phyloP scores from a whole-genome alignment of 306 rosid genomes.

The Morella rubra region DNA sequence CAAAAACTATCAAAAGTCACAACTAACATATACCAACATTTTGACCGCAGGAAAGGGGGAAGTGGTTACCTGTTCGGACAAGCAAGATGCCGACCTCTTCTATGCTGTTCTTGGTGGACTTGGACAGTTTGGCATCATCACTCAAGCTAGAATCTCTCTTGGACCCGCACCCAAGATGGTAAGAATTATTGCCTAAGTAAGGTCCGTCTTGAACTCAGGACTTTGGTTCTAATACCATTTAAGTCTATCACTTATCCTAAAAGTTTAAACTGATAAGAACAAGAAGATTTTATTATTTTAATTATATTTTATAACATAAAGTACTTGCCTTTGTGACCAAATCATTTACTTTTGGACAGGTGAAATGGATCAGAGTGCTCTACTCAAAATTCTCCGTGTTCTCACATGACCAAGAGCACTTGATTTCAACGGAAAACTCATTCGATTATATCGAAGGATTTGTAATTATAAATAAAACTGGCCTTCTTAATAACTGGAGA shows the following conservation, averaged over 20 bases:
- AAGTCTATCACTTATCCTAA: too few relatives aligned
- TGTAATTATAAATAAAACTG: slow-evolving; percentile 70
- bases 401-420: slow-evolving; percentile 75
- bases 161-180: slow-evolving; percentile 88
- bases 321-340: slow-evolving; percentile 17
- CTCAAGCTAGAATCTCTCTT: slow-evolving; percentile 82
- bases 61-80: slow-evolving; percentile 68
- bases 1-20: background rate
- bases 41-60: slow-evolving; percentile 82
- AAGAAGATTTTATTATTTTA: too few relatives aligned
- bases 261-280: too few relatives aligned
- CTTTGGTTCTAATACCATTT: too few relatives aligned
- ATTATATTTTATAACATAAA: too few relatives aligned
- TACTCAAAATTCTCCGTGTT: slow-evolving; percentile 79
- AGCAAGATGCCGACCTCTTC: slow-evolving; percentile 71
- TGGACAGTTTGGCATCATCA: slow-evolving; percentile 95
- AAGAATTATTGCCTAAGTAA: slow-evolving; percentile 1
- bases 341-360: slow-evolving; percentile 43
- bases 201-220: too few relatives aligned
- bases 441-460: slow-evolving; percentile 94
- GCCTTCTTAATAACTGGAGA: slow-evolving; percentile 83
- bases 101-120: slow-evolving; percentile 89
- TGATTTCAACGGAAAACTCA: slow-evolving; percentile 64
- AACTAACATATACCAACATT: background rate
- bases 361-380: slow-evolving; percentile 87